Base-by-base conservation (phyloP, 495 filamentous ascomycete species). In the Massariosphaeria phaeospora region DNA sequence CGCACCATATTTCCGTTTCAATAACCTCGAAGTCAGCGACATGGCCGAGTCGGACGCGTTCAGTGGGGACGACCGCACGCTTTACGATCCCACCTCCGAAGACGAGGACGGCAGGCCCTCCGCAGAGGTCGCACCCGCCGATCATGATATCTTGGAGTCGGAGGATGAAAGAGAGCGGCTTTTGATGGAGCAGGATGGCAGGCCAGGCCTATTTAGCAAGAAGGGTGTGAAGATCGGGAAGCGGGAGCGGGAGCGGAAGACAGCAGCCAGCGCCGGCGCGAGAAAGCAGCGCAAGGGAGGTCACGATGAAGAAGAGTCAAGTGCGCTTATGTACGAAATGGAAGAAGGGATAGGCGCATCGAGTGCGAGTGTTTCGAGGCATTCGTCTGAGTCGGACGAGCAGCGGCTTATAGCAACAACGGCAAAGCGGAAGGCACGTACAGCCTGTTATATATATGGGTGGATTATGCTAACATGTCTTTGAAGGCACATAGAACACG, bases 141-240 rank as follows among this genome's bases (percentile, higher is more conserved):
- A 94, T 64, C 77, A 80, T 40, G 76, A 82, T n/a, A 83, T 95
- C 0, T 67, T 96, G 53, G 78, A 85, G 36, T 88, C 93, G 57
- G 91, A 97, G 72, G 90, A 96, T 51, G 90, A 96, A 65, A 73
- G 85, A 40, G 91, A 94, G 63, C 80, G 84, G 55, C 68, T 96
- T 36, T 75, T 96, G 31, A 71, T 80, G 31, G 57, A 73, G 64
- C 67, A 73, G 61, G 72, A 75, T 44, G 76, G 79, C 20, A 70
- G 79, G 7, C 70, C 73, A 41, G 67, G 72, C 17, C 71, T 79
- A 30, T 77, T 79, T 57, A 73, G 70, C 23, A 50, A 40, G 20
- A 62, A 66, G 23, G 68, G 62, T 10, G 76, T 78, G n/a, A 74
- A 66, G 63, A 76, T 79, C 17, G 85, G 84, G 45, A 87, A 83